Percentiles rank a stretch among this genome's conserved stretches.
Conservation (phyloP, 345 rosid genomes). For the Excoecaria agallocha region DNA sequence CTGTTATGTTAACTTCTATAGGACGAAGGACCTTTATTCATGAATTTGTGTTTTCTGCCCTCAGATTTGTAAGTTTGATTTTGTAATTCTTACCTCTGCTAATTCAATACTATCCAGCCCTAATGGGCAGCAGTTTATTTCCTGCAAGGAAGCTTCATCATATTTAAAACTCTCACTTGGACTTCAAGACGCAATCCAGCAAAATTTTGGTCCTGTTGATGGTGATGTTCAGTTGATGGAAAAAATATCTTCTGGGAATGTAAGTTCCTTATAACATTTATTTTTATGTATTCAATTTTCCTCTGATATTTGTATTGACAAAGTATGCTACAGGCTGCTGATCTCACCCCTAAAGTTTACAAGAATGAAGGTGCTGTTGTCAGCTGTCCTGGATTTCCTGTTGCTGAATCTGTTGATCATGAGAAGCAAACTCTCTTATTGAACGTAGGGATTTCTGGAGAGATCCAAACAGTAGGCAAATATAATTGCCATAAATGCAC, state of each 20-base stretch:
- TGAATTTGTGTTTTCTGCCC: background rate
- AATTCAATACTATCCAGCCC: conserved; percentile 51
- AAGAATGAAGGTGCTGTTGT: conserved; percentile 23
- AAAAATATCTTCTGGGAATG: conserved; percentile 32
- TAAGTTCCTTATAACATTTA: conserved; percentile 27
- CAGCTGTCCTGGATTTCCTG: conserved; percentile 24
- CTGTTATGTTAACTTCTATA: background rate
- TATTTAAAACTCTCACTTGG: conserved; percentile 41
- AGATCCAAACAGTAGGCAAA: conserved; percentile 17
- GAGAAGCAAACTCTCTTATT: conserved; percentile 19
- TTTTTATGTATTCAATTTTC: conserved; percentile 10
- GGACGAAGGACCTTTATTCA: background rate
- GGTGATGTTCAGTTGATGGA: conserved; percentile 16
- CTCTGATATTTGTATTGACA: conserved; percentile 15
- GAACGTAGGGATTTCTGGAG: conserved; percentile 19
- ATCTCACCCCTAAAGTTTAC: conserved; percentile 19
- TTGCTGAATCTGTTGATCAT: conserved; percentile 24
- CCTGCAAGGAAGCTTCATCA: conserved; percentile 66
- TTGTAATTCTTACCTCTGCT: conserved; percentile 25
- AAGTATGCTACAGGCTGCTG: conserved; percentile 33
- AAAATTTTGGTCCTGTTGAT: conserved; percentile 20
- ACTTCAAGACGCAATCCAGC: conserved; percentile 34
- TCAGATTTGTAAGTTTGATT: background rate
- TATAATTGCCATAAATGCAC: conserved; percentile 50
- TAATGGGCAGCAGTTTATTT: conserved; percentile 63